Evolutionary conservation across 2,329 filamentous ascomycete species (phyloP).

Genomic region (Penicillium nordicum): DNA sequence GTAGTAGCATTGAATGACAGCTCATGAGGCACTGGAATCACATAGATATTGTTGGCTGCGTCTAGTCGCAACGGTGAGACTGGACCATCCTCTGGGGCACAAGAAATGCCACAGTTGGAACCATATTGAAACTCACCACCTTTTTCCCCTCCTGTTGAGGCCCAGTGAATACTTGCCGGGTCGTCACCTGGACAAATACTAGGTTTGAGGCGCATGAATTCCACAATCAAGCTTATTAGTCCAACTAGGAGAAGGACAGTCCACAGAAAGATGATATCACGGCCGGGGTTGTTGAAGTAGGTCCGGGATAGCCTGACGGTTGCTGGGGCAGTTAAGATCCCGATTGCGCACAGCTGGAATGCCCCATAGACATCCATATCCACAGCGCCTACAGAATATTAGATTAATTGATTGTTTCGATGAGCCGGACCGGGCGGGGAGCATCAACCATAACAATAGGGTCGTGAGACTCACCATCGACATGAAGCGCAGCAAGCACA

Average conservation of each 20-base stretch:
- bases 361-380: slow-evolving; percentile 68
- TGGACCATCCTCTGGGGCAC: slow-evolving; percentile 31
- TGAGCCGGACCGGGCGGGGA: too few species aligned
- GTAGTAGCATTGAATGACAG: slow-evolving; percentile 60
- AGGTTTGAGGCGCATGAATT: slow-evolving; percentile 58
- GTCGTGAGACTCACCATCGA: slow-evolving; percentile 48
- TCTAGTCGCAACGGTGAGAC: slow-evolving; percentile 55
- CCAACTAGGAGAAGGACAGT: slow-evolving; percentile 59
- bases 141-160: slow-evolving; percentile 26
- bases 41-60: slow-evolving; percentile 59
- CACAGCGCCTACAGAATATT: slow-evolving; percentile 50
- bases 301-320: slow-evolving; percentile 60
- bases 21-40: slow-evolving; percentile 56
- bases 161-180: slow-evolving; percentile 35
- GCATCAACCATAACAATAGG: neutral
- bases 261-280: slow-evolving; percentile 67
- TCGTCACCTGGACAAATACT: slow-evolving; percentile 44
- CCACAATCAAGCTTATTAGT: slow-evolving; percentile 55
- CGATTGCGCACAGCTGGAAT: slow-evolving; percentile 65
- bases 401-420: neutral
- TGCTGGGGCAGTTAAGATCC: slow-evolving; percentile 61
- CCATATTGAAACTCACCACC: slow-evolving; percentile 10
- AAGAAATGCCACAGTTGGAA: slow-evolving; percentile 12
- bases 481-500: slow-evolving; percentile 58
- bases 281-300: slow-evolving; percentile 61